Percentiles rank a stretch among this genome's conserved stretches.
These are phyloP conservation scores for Schizonepeta tenuifolia DNA, from an alignment of 257 asterid genomes.

Conservation along the genomic window DNA sequence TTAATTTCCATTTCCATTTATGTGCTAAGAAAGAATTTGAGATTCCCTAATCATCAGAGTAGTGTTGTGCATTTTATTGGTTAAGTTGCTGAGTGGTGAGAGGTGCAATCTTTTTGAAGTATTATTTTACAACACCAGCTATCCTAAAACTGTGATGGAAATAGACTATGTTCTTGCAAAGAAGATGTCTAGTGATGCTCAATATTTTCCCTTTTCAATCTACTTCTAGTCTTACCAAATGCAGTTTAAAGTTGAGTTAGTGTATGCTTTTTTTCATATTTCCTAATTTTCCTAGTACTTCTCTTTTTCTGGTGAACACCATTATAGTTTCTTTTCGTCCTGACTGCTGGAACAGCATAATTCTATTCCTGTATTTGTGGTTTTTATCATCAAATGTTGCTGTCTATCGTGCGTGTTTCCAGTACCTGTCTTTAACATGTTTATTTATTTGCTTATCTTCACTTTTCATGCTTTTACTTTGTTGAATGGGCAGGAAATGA, in stretches of 20 bases:
- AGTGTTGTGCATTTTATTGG: too few species aligned
- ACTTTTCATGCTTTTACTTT: slow-evolving; percentile 31
- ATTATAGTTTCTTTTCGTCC: slow-evolving; percentile 21
- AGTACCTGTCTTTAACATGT: not conserved
- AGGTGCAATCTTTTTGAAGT: too few species aligned
- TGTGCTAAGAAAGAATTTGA: too few species aligned
- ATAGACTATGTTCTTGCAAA: too few species aligned
- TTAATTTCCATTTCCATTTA: too few species aligned
- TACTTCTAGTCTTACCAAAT: slow-evolving; percentile 12
- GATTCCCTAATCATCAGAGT: too few species aligned
- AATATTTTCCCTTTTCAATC: too few species aligned
- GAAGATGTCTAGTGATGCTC: too few species aligned
- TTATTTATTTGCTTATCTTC: slow-evolving; percentile 20
- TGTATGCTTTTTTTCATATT: slow-evolving; percentile 28
- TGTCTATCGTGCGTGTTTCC: slow-evolving; percentile 23
- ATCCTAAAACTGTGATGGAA: too few species aligned
- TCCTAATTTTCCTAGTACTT: slow-evolving; percentile 24
- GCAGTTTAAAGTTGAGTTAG: slow-evolving; percentile 25
- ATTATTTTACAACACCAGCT: too few species aligned
- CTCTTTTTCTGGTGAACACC: slow-evolving; percentile 21
- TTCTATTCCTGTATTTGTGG: not conserved
- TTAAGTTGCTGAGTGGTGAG: too few species aligned
- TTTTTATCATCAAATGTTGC: slow-evolving; percentile 29
- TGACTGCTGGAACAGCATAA: slow-evolving; percentile 20
- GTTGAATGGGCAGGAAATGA: slow-evolving; percentile 81